Evolutionary conservation across 495 filamentous ascomycete genomes (phyloP), one percentile per base, ranked within the genome.

Genomic region (Lepidopterella palustris): DNA sequence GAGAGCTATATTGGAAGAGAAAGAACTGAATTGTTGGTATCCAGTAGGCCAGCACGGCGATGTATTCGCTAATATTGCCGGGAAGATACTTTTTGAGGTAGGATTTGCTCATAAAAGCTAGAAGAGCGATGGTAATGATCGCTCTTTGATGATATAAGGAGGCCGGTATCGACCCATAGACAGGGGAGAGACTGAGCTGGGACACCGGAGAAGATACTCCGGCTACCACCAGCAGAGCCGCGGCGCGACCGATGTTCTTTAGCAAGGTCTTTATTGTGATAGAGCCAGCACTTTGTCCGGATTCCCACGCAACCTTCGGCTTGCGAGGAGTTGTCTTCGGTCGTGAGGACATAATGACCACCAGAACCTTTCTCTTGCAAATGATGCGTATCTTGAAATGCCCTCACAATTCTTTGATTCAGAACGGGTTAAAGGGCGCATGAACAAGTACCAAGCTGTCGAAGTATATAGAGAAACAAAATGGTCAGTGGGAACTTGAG

Each of bases 131-230:
- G 8, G 80, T 73, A 58, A 80, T 81, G 45, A 88, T 78, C 20
- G 87, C 78, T 65, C 82, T 79, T 53, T 76, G 70, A 70, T 96
- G 91, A 72, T 86, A 86, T 65, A 85, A 78, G 10, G 82, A 79
- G 0, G 89, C 71, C 9, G 92, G 85, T 23, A 90, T 84, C 15
- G 84, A 81, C 23, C 92, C 92, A 74, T 95, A 97, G 21, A 92
- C 87, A 2, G 92, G 93, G 21, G 88, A 85, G 31, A 97, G 73
- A 5, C 79, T 83, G 60, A 89, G 75, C 63, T 87, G 79, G 24
- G 89, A 93, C 54, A 89, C 81, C 55, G 83, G 84, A 21, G 89
- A 88, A 60, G 81, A 87, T 47, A 87, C 69, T 1, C 88, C 90
- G n/a, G 84, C 79, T 45, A 93, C 79, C 23, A 80, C 60, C 60